Evolutionary conservation across 345 rosid genomes (phyloP), one percentile per base, ranked within the genome.

Genomic region (Jatropha curcas): DNA sequence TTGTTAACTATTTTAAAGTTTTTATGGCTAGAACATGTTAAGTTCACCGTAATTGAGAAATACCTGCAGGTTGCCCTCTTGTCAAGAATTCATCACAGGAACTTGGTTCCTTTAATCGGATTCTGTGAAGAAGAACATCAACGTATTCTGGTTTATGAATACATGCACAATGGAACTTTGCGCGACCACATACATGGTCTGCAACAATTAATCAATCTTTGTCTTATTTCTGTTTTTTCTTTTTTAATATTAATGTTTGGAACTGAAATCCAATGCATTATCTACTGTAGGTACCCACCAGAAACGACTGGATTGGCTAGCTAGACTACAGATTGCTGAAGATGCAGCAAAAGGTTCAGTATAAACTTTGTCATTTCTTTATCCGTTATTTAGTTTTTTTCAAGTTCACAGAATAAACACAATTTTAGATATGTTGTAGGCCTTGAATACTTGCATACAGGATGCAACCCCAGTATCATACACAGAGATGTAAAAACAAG

Each of bases 81-180:
- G 84, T 96, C 99, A 7, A 93, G 98, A 83, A 96, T 96, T 74
- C 98, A 96, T 80, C 99, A 96, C 74, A 85, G 98, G 73, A 91
- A 96, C 82, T 87, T 96, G 86, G 98, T 96, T 72, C 97, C 98
- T 48, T 76, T 96, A 76, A 90, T 96, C 69, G 98, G 99, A 79
- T 93, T 86, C 76, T 96, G 99, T 64, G 93, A 96, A 79, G 98
- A 96, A 81, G 92, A 83, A 48, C 79, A 87, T 45, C 83, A 86
- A 46, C 82, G 92, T 20, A 67, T 96, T 30, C 83, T 96, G 50
- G 98, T 93, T 35, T 96, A 96, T 0, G 98, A 96, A 80, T 96
- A 91, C 61, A 96, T 96, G 99, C 98, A 93, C 86, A 93, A 96
- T 65, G 99, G 99, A 80, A 85, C 88, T 68, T 73, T 96, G 74